Evolutionary conservation across 2,329 filamentous ascomycete species (phyloP).

Genomic region (Curvularia eragrostidis): DNA sequence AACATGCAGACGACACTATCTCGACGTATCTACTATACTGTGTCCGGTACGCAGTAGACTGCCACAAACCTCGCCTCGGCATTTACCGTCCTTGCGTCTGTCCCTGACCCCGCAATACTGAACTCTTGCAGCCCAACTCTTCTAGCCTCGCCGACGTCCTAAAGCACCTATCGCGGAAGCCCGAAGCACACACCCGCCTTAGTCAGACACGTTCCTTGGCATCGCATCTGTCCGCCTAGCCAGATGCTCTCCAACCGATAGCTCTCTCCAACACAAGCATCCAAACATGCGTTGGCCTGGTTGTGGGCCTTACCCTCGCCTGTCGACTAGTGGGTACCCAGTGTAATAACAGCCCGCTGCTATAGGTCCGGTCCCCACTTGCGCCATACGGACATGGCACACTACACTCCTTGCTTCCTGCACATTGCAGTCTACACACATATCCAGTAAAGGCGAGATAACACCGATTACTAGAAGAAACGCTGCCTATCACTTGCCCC

Average conservation of each 20-base stretch:
- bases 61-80: neutral
- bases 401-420: conserved; percentile 9
- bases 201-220: neutral
- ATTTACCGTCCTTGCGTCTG: neutral
- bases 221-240: neutral
- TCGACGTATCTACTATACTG: no score
- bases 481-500: neutral
- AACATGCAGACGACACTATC: neutral
- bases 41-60: no score
- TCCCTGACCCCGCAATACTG: conserved; percentile 1
- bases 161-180: neutral
- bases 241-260: neutral
- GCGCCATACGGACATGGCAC: conserved; percentile 3
- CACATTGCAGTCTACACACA: neutral
- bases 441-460: neutral
- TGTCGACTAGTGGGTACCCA: conserved; percentile 5
- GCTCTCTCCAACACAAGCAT: neutral
- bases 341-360: conserved; percentile 18
- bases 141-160: neutral
- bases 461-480: neutral
- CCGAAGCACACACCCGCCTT: neutral
- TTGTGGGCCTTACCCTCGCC: neutral
- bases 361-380: conserved; percentile 3
- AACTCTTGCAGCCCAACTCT: conserved; percentile 3
- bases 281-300: neutral